Evolutionary conservation across 2,329 filamentous ascomycete species (phyloP), one percentile per base, ranked within the genome.

Genomic region (Cladosporium sp.): DNA sequence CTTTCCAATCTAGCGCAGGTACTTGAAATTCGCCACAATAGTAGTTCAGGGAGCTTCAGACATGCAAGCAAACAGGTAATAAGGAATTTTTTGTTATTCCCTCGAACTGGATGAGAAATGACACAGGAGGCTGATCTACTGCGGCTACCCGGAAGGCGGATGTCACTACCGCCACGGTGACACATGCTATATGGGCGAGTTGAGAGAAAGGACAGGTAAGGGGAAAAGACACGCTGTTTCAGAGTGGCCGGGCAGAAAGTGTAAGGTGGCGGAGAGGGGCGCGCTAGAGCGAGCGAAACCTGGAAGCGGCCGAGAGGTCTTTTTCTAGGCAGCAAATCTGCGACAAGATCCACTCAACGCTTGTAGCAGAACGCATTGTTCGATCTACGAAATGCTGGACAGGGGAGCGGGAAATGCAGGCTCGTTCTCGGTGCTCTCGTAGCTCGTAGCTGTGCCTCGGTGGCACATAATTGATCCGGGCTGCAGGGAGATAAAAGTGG

Each of bases 301-400:
- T n/a, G 32, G 15, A 48, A 40, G 36, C 11, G 36, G 25, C 45
- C 45, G 45, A 48, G 45, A 33, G 45, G 22, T 19, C 33, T 40
- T 42, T 27, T 27, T 27, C 22, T 9, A 25, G 16, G 20, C 13
- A 39, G 36, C 45, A 48, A 48, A 48, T 48, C 45, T 48, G 45
- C 45, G 25, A 48, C 45, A 40, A 15, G 36, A 29, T 36, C 45
- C 38, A 36, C 36, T 20, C 45, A 48, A 39, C 45, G 25, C 45
- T 48, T 27, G 25, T 9, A 27, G 22, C n/a, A n/a, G 22, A 4
- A 9, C 22, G 22, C 22, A 40, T 40, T 33, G 36, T 39, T 33
- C 45, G 45, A 48, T 48, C 45, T 39, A 33, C 45, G 41, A 48
- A 8, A 46, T 38, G 18, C 36, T 40, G 45, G 36, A 33, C 45